These are phyloP conservation scores for Cokeromyces recurvatus DNA, from an alignment of 371 early-diverging fungal species.

Conservation along the genomic window DNA sequence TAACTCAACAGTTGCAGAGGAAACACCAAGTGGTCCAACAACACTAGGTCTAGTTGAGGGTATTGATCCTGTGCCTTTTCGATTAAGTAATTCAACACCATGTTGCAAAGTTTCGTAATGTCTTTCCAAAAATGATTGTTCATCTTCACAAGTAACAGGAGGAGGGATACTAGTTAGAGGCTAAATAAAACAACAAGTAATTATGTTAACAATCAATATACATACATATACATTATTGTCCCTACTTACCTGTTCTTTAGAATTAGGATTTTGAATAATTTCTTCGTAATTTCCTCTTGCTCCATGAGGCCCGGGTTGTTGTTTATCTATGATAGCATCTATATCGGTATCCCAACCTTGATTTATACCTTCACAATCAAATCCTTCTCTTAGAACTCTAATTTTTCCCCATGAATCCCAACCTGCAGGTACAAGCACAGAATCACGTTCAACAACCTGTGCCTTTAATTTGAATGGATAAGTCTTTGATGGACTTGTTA, in stretches of 20 bases:
- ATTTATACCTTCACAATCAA: constrained; percentile 59
- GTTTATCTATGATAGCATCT: constrained; percentile 24
- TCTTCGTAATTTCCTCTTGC: constrained; percentile 42
- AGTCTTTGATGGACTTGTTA: constrained; percentile 33
- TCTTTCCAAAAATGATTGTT: constrained; percentile 78
- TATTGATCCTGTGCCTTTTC: constrained; percentile 28
- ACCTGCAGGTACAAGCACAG: constrained; percentile 84
- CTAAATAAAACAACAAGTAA: background rate
- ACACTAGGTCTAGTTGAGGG: constrained; percentile 23
- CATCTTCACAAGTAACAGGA: constrained; percentile 68
- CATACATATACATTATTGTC: too few species aligned
- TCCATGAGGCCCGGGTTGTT: constrained; percentile 25
- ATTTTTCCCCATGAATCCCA: constrained; percentile 94
- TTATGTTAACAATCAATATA: too few species aligned
- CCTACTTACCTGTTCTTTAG: constrained; percentile 39
- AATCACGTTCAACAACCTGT: constrained; percentile 84
- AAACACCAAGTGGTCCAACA: constrained; percentile 27
- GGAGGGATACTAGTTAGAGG: constrained; percentile 29
- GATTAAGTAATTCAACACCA: constrained; percentile 21
- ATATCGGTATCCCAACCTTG: constrained; percentile 56
- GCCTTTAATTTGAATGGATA: constrained; percentile 62
- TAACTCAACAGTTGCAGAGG: constrained; percentile 12
- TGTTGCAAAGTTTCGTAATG: constrained; percentile 67
- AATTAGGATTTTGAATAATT: constrained; percentile 31
- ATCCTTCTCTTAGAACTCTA: constrained; percentile 66